These are phyloP conservation scores for Staphylotrichum tortipilum DNA, from an alignment of 495 filamentous ascomycete species.

Conservation along the genomic window DNA sequence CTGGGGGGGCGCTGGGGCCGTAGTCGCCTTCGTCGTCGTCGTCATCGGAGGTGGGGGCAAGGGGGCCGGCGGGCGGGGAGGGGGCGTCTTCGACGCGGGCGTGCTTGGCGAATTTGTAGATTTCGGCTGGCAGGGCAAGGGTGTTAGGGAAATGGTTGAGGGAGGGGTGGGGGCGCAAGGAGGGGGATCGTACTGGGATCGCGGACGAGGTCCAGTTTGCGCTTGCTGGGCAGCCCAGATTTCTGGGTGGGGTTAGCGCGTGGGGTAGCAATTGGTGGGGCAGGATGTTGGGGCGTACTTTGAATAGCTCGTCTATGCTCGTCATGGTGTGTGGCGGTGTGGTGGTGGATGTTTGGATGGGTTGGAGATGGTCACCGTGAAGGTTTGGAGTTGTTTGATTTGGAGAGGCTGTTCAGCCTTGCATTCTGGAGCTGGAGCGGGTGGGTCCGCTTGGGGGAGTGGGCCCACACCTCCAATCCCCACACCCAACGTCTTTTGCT, in stretches of 20 bases:
- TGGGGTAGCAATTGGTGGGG: neutral
- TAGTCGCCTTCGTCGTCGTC: slow-evolving; percentile 52
- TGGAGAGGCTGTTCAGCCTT: neutral
- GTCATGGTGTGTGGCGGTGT: slow-evolving; percentile 46
- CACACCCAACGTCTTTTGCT: too few relatives aligned
- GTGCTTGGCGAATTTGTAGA: slow-evolving; percentile 86
- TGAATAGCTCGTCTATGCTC: slow-evolving; percentile 77
- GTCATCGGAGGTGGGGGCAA: slow-evolving; percentile 38
- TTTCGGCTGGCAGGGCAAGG: slow-evolving; percentile 49
- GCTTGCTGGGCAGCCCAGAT: slow-evolving; percentile 53
- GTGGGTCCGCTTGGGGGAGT: too few relatives aligned
- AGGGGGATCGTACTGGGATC: slow-evolving; percentile 55
- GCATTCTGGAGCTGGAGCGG: neutral
- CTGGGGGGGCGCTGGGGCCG: slow-evolving; percentile 30
- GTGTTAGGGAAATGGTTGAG: neutral
- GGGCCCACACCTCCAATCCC: too few relatives aligned
- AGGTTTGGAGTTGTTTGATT: too few relatives aligned
- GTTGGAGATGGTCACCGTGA: neutral
- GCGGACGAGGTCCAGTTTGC: slow-evolving; percentile 62
- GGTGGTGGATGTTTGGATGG: slow-evolving; percentile 5
- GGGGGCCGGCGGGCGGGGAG: slow-evolving; percentile 37
- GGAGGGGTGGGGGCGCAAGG: neutral
- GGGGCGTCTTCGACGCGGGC: too few relatives aligned
- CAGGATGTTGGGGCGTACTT: slow-evolving; percentile 41
- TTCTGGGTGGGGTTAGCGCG: slow-evolving; percentile 31